Evolutionary conservation across 345 rosid genomes (phyloP), one percentile per base, ranked within the genome.

Genomic region (Euphorbia lathyris): DNA sequence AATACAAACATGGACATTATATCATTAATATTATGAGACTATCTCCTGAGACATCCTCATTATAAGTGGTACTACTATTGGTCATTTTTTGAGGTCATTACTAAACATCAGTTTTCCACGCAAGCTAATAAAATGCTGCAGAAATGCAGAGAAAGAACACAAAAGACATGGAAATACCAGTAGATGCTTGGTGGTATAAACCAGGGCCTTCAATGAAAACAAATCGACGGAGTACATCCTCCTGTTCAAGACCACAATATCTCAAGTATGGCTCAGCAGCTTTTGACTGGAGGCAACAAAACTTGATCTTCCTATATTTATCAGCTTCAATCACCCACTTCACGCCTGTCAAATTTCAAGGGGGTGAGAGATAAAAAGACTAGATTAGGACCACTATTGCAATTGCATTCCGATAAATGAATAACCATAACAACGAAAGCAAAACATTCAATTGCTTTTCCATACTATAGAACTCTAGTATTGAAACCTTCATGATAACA

Each of bases 231-330:
- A 80, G 82, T 57, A 94, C 97, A 73, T 90, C 93, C 58, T 88
- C 89, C 52, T 84, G 80, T 23, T 90, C 88, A 52, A 91, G 86
- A 42, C 95, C 98, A 51, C 95, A 78, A 59, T 86, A 63, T 43
- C 69, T 73, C 85, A 94, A 77, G 74, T 94, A 94, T 1, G 95
- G 97, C 63, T 94, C 93, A 42, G 98, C 97, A 30, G 97, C 80
- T 55, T 80, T 81, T 52, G 97, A 94, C 74, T 91, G 98, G 43
- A 94, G 84, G 64, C 97, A 94, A 74, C 98, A 94, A 75, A 91
- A 94, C 80, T 90, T 94, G 56, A 91, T 94, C 90, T 91, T 92
- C 78, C 83, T 83, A 66, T 91, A 55, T 76, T 87, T 94, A 76
- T 91, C 97, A 19, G 82, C 93, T 77, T 79, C 60, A 75, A 91